phyloP scores from a whole-genome alignment of 2,329 filamentous ascomycete genomes.

The Periglandula ipomoeae region DNA sequence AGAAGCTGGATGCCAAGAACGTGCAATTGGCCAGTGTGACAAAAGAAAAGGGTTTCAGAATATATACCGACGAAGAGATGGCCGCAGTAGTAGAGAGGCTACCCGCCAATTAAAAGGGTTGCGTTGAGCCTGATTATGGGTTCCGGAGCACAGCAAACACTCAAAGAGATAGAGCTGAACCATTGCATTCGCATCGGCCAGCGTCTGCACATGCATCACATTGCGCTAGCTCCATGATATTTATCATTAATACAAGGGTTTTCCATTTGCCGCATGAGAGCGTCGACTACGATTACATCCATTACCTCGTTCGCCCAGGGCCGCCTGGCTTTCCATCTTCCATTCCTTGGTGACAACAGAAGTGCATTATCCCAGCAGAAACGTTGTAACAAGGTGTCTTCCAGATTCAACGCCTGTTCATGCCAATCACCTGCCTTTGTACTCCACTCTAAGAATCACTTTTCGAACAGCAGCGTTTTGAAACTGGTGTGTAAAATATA shows the following conservation, averaged over 20 bases:
- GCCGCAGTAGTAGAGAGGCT: conserved; percentile 80
- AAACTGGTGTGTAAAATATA: background rate
- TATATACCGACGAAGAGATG: conserved; percentile 99
- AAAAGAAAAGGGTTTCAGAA: conserved; percentile 94
- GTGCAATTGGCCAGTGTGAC: conserved; percentile 97
- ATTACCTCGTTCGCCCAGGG: background rate
- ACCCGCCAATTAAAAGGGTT: conserved; percentile 47
- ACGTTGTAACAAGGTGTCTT: background rate
- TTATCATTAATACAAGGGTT: conserved; percentile 21
- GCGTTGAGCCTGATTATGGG: background rate
- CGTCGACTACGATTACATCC: conserved; percentile 7
- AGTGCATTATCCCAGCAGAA: background rate
- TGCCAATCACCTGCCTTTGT: background rate
- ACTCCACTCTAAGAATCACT: background rate
- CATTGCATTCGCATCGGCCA: background rate
- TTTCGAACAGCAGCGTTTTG: background rate
- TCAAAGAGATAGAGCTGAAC: conserved; percentile 11
- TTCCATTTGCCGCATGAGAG: conserved; percentile 10
- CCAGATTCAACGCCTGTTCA: background rate
- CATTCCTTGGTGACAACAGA: background rate
- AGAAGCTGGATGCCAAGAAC: conserved; percentile 98
- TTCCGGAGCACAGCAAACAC: background rate
- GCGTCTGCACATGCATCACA: background rate
- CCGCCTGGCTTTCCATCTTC: background rate
- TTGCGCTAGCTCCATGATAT: conserved; percentile 10